Conservation (phyloP, 2,329 filamentous ascomycete genomes). For the Teratosphaeria zuluensis region DNA sequence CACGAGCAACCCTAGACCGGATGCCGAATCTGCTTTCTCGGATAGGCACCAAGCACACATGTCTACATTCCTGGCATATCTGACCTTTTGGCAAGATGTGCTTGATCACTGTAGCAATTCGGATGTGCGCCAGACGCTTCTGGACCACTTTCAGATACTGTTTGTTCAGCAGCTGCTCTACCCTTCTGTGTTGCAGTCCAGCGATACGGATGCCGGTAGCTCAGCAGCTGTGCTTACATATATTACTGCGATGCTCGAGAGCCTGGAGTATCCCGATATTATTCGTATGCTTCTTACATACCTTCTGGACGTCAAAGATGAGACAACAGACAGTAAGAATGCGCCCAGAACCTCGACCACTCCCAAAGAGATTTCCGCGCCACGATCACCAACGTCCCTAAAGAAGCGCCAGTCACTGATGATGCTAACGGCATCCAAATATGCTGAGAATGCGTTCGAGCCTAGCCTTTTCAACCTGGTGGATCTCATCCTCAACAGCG, state of each 20-base stretch:
- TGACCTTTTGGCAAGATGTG: constrained; percentile 97
- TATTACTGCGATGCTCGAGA: constrained; percentile 78
- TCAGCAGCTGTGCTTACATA: constrained; percentile 94
- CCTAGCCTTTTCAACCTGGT: constrained; percentile 88
- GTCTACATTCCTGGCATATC: constrained; percentile 85
- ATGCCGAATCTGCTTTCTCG: constrained; percentile 65
- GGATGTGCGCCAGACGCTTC: constrained; percentile 82
- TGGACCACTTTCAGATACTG: constrained; percentile 95
- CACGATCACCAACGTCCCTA: constrained; percentile 48
- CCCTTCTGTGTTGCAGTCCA: constrained; percentile 89
- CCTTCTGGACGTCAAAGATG: constrained; percentile 69
- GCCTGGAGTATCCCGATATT: constrained; percentile 85
- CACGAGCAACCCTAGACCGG: constrained; percentile 57
- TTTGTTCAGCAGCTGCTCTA: constrained; percentile 95
- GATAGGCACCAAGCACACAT: constrained; percentile 74
- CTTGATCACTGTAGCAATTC: constrained; percentile 87
- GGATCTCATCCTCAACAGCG: constrained; percentile 77
- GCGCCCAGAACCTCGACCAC: constrained; percentile 20
- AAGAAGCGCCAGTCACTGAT: constrained; percentile 84
- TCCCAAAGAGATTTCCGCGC: constrained; percentile 5
- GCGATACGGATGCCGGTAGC: constrained; percentile 91
- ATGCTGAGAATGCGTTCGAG: constrained; percentile 65
- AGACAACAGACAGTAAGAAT: constrained; percentile 11
- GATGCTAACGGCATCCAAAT: constrained; percentile 67
- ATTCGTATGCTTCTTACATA: constrained; percentile 91